Evolutionary conservation across 139 green algal genomes (phyloP), one percentile per base, ranked within the genome.

Genomic region (Picochlorum sp.): DNA sequence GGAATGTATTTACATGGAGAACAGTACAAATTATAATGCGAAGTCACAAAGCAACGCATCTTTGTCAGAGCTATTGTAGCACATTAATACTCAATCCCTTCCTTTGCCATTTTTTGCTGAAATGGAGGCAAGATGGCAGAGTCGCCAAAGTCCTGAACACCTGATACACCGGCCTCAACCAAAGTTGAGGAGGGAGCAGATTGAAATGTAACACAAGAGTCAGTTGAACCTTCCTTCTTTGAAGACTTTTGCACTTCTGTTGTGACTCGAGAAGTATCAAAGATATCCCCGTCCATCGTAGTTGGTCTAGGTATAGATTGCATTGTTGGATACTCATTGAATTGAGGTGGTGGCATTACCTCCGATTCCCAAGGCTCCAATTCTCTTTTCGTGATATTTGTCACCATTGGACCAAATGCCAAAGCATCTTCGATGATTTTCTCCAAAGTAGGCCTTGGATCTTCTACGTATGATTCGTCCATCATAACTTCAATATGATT

Each of bases 391-490:
- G 66, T 64, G 16, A 65, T 12, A 7, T 39, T 51, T 4, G 50
- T 37, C 24, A 73, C 66, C 3, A 73, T n/a, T 16, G 50, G 40
- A 44, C 69, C 66, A 57, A 73, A 30, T n/a, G 22, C 22, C 12
- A 56, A 1, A 2, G 26, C 25, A 47, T 59, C 47, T 39, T 16
- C 7, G 33, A 73, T 57, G 28, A 55, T 53, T 30, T 50, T 41
- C 54, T 67, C 65, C 50, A 73, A 33, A 35, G 51, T 64, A 1
- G 44, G 33, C 14, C 56, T 54, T 5, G 67, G 67, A 37, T 75
- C 67, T 14, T 67, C 20, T 14, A 68, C 41, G 20, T 74, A 75
- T n/a, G 54, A 54, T 2, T 53, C 65, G 7, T 70, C 52, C 0
- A 43, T 28, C 16, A 77, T 33, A 31, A 70, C 63, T 33, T 39